phyloP scores from a whole-genome alignment of 306 rosid species.

The Elaeagnus macrophylla region DNA sequence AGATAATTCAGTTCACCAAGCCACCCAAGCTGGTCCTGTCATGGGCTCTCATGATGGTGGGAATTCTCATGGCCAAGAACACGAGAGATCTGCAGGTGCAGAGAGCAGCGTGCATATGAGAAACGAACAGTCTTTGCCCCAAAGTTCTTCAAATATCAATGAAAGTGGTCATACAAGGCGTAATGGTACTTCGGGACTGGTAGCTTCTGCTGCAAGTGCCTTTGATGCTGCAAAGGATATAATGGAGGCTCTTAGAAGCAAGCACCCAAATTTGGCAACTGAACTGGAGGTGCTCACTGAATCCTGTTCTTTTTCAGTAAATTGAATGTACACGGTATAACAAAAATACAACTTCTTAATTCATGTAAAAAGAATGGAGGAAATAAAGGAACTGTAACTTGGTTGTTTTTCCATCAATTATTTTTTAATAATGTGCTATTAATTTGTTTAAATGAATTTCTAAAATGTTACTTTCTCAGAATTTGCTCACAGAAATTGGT shows the following conservation, averaged over 20 bases:
- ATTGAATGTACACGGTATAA: neutral
- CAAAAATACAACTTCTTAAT: neutral
- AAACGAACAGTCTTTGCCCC: conserved; percentile 72
- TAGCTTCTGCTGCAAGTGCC: conserved; percentile 93
- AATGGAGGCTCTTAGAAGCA: conserved; percentile 99
- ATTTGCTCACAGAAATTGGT: conserved; percentile 93
- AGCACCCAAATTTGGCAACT: conserved; percentile 91
- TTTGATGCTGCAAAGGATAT: conserved; percentile 99
- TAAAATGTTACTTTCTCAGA: conserved; percentile 30
- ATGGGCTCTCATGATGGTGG: conserved; percentile 88
- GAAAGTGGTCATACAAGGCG: conserved; percentile 86
- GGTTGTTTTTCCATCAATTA: neutral
- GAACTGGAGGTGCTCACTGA: conserved; percentile 77
- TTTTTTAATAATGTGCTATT: no score
- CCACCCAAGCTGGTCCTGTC: conserved; percentile 63
- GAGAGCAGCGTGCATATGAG: conserved; percentile 67
- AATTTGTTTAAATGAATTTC: conserved; percentile 7
- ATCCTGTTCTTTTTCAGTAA: neutral
- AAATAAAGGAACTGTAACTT: neutral
- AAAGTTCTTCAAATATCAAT: conserved; percentile 63
- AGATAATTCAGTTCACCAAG: conserved; percentile 74
- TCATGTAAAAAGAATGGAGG: neutral
- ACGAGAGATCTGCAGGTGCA: conserved; percentile 79
- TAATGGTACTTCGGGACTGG: conserved; percentile 77
- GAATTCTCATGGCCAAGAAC: conserved; percentile 80